Evolutionary conservation across 495 filamentous ascomycete species (phyloP).

Genomic region (Zalerion maritima): DNA sequence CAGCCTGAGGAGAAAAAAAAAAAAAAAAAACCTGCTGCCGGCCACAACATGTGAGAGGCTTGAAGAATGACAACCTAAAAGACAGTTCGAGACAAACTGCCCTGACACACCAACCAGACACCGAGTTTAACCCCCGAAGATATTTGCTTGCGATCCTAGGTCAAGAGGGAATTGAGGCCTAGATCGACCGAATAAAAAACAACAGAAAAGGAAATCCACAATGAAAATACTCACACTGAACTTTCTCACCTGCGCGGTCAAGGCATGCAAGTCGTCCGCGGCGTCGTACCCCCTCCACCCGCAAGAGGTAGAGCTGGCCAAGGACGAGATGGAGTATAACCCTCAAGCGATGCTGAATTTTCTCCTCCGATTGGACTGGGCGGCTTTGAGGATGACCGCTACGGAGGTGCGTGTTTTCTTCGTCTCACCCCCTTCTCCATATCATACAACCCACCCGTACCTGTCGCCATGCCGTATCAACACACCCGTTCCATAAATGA

Average conservation of each 20-base stretch:
- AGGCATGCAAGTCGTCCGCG: constrained; percentile 68
- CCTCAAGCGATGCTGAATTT: constrained; percentile 65
- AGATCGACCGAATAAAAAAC: constrained; percentile 10
- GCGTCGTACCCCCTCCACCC: constrained; percentile 82
- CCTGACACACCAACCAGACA: no score
- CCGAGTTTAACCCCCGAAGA: no score
- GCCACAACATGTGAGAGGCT: no score
- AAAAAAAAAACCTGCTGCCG: no score
- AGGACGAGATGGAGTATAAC: constrained; percentile 67
- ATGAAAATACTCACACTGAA: constrained; percentile 98
- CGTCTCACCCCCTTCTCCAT: constrained; percentile 1
- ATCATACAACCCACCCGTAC: constrained; percentile 1
- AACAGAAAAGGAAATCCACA: constrained; percentile 6
- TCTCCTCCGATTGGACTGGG: constrained; percentile 79
- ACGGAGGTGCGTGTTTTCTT: constrained; percentile 50
- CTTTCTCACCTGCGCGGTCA: constrained; percentile 92
- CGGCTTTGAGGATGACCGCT: constrained; percentile 53
- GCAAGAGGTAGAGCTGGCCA: constrained; percentile 74
- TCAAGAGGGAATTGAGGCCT: not conserved
- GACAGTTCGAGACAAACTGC: no score
- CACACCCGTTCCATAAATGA: not conserved
- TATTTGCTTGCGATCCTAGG: not conserved
- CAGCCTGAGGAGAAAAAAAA: no score
- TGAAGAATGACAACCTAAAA: no score
- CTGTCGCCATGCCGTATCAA: constrained; percentile 3